These are phyloP conservation scores for Hemerocallis citrina DNA, from an alignment of 106 monocot genomes.

Conservation along the genomic window DNA sequence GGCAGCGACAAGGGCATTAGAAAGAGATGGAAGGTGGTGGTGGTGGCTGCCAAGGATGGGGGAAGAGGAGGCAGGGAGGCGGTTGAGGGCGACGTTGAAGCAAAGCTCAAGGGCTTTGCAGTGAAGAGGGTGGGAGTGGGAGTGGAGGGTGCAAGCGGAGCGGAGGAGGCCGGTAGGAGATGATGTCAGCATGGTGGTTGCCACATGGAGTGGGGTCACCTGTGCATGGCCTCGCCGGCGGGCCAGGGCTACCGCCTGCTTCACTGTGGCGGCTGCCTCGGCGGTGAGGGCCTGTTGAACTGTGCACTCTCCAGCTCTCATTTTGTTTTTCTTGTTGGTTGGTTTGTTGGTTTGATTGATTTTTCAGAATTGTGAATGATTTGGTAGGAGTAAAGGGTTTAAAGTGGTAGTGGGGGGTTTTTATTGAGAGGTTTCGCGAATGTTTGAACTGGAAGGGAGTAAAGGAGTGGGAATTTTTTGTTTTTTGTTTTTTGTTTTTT, in stretches of 20 bases:
- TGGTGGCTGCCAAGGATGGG: conserved; percentile 29
- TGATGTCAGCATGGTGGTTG: conserved; percentile 81
- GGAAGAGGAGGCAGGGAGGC: conserved; percentile 49
- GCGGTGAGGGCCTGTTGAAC: conserved; percentile 64
- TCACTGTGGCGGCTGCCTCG: conserved; percentile 59
- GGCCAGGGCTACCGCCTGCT: conserved; percentile 69
- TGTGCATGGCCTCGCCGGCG: conserved; percentile 81
- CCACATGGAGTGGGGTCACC: conserved; percentile 89
- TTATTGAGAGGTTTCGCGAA: too few species aligned
- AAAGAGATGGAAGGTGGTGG: conserved; percentile 46
- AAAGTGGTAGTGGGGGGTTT: too few species aligned
- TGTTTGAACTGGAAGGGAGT: too few species aligned
- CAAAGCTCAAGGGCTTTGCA: conserved; percentile 94
- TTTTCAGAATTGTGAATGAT: too few species aligned
- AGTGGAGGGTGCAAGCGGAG: conserved; percentile 75
- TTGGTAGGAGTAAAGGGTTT: too few species aligned
- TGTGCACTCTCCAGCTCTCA: conserved; percentile 75
- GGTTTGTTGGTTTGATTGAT: not conserved
- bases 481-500: too few species aligned
- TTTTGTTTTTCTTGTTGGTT: conserved; percentile 8
- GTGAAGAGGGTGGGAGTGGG: conserved; percentile 85
- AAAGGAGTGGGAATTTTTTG: too few species aligned
- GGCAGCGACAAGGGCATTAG: conserved; percentile 84
- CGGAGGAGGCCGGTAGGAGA: conserved; percentile 58
- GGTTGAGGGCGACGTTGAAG: conserved; percentile 94